Conservation (phyloP, 495 filamentous ascomycete genomes). For the Staphylotrichum tortipilum region DNA sequence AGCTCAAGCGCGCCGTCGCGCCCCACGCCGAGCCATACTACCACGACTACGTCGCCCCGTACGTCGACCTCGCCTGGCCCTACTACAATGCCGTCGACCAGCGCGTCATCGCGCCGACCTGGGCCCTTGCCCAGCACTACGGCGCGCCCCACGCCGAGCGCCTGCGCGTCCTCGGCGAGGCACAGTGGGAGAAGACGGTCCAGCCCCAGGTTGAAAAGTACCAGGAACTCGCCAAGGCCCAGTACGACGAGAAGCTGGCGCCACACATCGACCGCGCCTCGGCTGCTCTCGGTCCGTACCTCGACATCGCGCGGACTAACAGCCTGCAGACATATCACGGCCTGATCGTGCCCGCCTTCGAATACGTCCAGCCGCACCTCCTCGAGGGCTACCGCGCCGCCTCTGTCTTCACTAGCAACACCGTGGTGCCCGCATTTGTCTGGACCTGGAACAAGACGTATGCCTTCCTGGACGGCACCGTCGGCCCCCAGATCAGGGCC, state of each 20-base stretch:
- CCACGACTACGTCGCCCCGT: slow-evolving; percentile 68
- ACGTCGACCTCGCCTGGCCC: slow-evolving; percentile 66
- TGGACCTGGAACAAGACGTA: slow-evolving; percentile 59
- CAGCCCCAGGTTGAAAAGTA: slow-evolving; percentile 63
- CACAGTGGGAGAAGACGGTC: slow-evolving; percentile 70
- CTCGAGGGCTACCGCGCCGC: slow-evolving; percentile 58
- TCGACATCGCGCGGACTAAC: slow-evolving; percentile 51
- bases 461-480: slow-evolving; percentile 58
- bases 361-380: slow-evolving; percentile 61
- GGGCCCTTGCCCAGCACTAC: slow-evolving; percentile 58
- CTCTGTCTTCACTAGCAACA: slow-evolving; percentile 58
- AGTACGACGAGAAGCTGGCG: slow-evolving; percentile 60
- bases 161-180: slow-evolving; percentile 51
- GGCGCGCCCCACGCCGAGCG: slow-evolving; percentile 68
- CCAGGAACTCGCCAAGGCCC: slow-evolving; percentile 47
- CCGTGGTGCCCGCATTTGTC: slow-evolving; percentile 61
- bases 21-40: slow-evolving; percentile 87
- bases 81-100: slow-evolving; percentile 62
- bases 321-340: slow-evolving; percentile 59
- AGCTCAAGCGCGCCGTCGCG: slow-evolving; percentile 53
- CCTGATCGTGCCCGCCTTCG: slow-evolving; percentile 66
- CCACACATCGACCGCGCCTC: slow-evolving; percentile 62
- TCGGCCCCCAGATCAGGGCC: slow-evolving; percentile 72
- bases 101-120: slow-evolving; percentile 56
- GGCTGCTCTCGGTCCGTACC: slow-evolving; percentile 57